Percentiles rank a stretch among this genome's conserved stretches.
Evolutionary conservation across 1,284 basidiomycete genomes (phyloP).

Genomic region (Coniophora puteana): DNA sequence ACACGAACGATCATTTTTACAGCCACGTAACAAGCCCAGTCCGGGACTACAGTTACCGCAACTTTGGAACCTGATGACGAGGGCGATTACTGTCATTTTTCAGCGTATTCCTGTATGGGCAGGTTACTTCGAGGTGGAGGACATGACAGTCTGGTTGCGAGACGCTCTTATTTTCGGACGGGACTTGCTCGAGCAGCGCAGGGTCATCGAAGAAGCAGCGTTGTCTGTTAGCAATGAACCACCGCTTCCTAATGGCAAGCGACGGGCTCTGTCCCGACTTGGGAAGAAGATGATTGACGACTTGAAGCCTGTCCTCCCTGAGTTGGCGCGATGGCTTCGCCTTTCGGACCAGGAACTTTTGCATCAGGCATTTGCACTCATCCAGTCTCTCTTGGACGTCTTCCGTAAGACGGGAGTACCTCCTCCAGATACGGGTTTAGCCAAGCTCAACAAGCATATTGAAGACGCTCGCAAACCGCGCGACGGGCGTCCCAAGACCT

Average conservation of each 20-base stretch:
- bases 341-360: conserved; percentile 87
- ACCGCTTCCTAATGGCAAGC: conserved; percentile 22
- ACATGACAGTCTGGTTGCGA: conserved; percentile 96
- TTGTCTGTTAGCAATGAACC: conserved; percentile 29
- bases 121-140: conserved; percentile 68
- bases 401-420: conserved; percentile 54
- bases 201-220: conserved; percentile 73
- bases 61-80: conserved; percentile 83
- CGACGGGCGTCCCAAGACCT: conserved; percentile 40
- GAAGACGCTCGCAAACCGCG: conserved; percentile 50
- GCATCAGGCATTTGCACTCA: conserved; percentile 81
- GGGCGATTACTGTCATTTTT: conserved; percentile 80
- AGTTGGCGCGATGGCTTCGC: conserved; percentile 83
- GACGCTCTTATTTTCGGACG: conserved; percentile 91
- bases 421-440: conserved; percentile 47
- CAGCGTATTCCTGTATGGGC: conserved; percentile 82
- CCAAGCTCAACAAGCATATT: conserved; percentile 57
- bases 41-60: conserved; percentile 55
- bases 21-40: conserved; percentile 37
- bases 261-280: conserved; percentile 39
- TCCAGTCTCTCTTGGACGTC: conserved; percentile 73
- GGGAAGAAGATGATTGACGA: conserved; percentile 75
- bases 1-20: conserved; percentile 53
- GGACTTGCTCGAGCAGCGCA: conserved; percentile 78
- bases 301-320: conserved; percentile 74